Conservation (phyloP, 2,329 filamentous ascomycete species). For the Metarhizium humberi region DNA sequence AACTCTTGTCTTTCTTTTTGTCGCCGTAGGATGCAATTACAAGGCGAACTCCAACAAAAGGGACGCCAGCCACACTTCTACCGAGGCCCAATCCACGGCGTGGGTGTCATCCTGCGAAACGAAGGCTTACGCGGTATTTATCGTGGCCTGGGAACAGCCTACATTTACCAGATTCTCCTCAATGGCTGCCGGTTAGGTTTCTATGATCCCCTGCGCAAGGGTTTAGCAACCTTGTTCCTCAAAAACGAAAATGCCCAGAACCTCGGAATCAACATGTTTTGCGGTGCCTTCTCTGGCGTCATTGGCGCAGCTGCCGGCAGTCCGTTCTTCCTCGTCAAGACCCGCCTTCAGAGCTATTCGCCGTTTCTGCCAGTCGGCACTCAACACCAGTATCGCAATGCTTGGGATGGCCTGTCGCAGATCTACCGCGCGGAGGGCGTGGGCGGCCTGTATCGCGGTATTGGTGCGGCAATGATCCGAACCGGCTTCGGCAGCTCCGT, state of each 20-base stretch:
- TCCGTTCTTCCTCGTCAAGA: slow-evolving; percentile 97
- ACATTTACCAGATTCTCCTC: slow-evolving; percentile 90
- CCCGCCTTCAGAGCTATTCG: slow-evolving; percentile 85
- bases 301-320: slow-evolving; percentile 88
- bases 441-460: slow-evolving; percentile 77
- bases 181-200: slow-evolving; percentile 96
- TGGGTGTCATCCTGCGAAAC: slow-evolving; percentile 81
- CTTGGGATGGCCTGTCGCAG: slow-evolving; percentile 69
- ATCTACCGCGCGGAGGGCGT: slow-evolving; percentile 74
- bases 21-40: slow-evolving; percentile 69
- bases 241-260: slow-evolving; percentile 68
- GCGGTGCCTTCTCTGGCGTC: slow-evolving; percentile 80
- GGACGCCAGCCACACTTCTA: slow-evolving; percentile 81
- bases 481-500: slow-evolving; percentile 95
- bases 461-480: slow-evolving; percentile 87
- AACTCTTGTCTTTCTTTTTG: background rate
- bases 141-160: slow-evolving; percentile 82
- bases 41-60: slow-evolving; percentile 88
- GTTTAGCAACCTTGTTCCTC: slow-evolving; percentile 60
- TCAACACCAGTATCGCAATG: slow-evolving; percentile 88
- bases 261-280: slow-evolving; percentile 86
- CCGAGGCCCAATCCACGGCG: slow-evolving; percentile 82
- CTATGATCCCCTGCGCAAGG: slow-evolving; percentile 85
- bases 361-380: slow-evolving; percentile 90
- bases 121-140: slow-evolving; percentile 82